phyloP scores from a whole-genome alignment of 1,139 yeast species.

The Sugiyamaella japonica region DNA sequence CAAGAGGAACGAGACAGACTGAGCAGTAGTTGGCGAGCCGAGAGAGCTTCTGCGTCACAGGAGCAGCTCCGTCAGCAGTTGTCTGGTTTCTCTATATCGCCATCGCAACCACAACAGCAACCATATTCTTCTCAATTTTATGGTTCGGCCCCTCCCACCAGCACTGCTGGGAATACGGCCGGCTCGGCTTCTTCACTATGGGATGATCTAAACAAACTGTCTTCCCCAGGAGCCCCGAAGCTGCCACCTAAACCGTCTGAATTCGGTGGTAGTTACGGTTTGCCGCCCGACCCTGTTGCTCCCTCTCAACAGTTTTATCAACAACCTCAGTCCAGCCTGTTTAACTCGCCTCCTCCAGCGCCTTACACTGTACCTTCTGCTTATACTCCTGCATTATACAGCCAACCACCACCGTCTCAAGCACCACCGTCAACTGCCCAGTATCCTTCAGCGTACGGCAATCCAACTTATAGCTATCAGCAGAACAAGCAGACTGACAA shows the following conservation, averaged over 20 bases:
- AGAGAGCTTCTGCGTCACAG: conserved; percentile 24
- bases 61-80: conserved; percentile 33
- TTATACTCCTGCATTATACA: conserved; percentile 35
- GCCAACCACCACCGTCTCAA: conserved; percentile 19
- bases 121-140: conserved; percentile 20
- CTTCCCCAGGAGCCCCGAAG: conserved; percentile 19
- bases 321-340: conserved; percentile 17
- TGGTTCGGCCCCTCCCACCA: conserved; percentile 15
- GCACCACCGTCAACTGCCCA: conserved; percentile 18
- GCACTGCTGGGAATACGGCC: conserved; percentile 6
- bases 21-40: conserved; percentile 21
- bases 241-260: conserved; percentile 31
- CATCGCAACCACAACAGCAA: background rate
- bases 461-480: conserved; percentile 20
- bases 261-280: conserved; percentile 12
- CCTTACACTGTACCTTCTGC: conserved; percentile 37
- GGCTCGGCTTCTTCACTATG: conserved; percentile 21
- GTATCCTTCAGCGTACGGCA: conserved; percentile 1
- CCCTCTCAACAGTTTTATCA: conserved; percentile 17
- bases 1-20: conserved; percentile 38
- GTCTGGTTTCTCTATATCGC: conserved; percentile 29
- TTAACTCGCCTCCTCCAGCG: conserved; percentile 28
- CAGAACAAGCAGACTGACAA: conserved; percentile 8
- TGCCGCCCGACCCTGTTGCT: conserved; percentile 17
- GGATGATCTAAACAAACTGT: conserved; percentile 23